Evolutionary conservation across 2,329 filamentous ascomycete genomes (phyloP), one percentile per base, ranked within the genome.

Genomic region (Moelleriella libera): DNA sequence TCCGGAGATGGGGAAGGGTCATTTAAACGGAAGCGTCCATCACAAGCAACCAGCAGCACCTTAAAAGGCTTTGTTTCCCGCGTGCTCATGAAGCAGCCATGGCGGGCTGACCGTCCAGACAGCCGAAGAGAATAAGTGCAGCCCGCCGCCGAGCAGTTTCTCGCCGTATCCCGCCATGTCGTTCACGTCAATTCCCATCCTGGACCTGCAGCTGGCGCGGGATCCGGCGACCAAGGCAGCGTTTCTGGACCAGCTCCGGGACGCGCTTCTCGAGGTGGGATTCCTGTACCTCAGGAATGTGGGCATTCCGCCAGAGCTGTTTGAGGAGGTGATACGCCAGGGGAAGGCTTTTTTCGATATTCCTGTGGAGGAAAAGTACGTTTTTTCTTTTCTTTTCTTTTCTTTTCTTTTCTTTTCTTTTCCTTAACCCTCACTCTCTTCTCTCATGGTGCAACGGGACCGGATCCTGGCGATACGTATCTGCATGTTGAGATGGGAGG

Each of bases 211-310:
- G 11, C 68, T 76, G 28, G 83, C 86, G 40, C 68, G 71, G 52
- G 66, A 80, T 54, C 71, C 77, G 14, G 67, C 68, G 5, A 82
- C 83, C 0, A 94, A 92, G 64, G 75, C 83, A 2, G 68, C 67
- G 32, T 92, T 94, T 57, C 74, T 94, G 0, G 63, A 68, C 1
- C 71, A 85, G 47, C 72, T 94, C 32, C 82, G 84, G 12, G 71
- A 84, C 63, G 85, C 86, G 0, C 68, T 94, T 32, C 76, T 94
- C 57, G 83, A 90, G 60, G 85, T 94, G n/a, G 88, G 88, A 2
- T 94, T 94, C 58, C 63, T 94, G 28, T 94, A 94, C 58, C 75
- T 94, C 51, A 83, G 82, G 59, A 88, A 94, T 58, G 82, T 85
- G 2, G 84, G 83, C 28, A 80, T 90, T 45, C 70, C 82, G 5